Percentiles rank a stretch among this genome's conserved stretches.
Evolutionary conservation across 495 filamentous ascomycete genomes (phyloP).

Genomic region (Penicillium riverlandense): DNA sequence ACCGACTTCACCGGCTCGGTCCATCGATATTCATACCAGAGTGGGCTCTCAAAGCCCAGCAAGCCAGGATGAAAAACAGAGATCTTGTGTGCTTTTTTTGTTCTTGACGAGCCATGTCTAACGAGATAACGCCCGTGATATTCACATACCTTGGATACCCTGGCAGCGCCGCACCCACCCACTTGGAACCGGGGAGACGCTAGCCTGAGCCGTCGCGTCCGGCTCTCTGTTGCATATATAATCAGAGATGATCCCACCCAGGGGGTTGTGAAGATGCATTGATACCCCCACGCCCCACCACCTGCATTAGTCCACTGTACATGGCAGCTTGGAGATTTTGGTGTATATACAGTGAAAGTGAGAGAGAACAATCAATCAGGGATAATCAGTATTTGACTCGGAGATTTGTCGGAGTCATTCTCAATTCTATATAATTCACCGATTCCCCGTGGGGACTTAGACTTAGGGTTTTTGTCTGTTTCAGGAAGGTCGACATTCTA

Average conservation of each 20-base stretch:
- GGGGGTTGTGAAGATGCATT: not conserved
- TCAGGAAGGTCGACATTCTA: constrained; percentile 11
- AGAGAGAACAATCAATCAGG: not conserved
- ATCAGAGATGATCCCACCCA: no score
- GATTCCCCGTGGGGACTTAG: constrained; percentile 3
- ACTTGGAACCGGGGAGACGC: not conserved
- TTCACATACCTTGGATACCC: constrained; percentile 5
- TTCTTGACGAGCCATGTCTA: constrained; percentile 15
- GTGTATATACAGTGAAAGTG: no score
- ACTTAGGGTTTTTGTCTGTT: constrained; percentile 2
- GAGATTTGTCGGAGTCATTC: constrained; percentile 3
- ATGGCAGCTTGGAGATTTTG: not conserved
- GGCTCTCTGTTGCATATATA: no score
- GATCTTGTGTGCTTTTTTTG: not conserved
- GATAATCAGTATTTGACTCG: not conserved
- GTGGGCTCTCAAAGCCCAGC: constrained; percentile 4
- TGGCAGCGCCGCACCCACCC: not conserved
- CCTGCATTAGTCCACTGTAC: not conserved
- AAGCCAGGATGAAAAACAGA: constrained; percentile 6
- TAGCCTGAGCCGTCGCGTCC: no score
- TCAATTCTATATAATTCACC: constrained; percentile 1
- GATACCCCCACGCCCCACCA: not conserved
- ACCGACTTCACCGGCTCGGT: constrained; percentile 23
- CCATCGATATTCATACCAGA: constrained; percentile 4
- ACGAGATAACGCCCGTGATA: constrained; percentile 11